Evolutionary conservation across 1,284 basidiomycete genomes (phyloP).

Genomic region (Puccinia horiana): DNA sequence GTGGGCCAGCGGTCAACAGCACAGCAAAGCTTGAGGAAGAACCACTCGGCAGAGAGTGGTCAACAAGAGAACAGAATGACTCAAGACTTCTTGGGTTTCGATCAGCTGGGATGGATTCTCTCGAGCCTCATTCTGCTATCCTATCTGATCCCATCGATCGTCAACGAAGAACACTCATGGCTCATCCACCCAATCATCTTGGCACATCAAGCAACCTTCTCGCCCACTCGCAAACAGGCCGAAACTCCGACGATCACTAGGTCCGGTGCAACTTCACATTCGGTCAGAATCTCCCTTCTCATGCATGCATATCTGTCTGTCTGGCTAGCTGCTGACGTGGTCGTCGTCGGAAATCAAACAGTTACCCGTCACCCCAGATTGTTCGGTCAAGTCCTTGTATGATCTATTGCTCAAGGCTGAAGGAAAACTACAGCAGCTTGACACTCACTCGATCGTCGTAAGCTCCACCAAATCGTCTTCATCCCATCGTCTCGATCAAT

Average conservation of each 20-base stretch:
- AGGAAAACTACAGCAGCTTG: conserved; percentile 11
- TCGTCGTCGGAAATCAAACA: too few relatives aligned
- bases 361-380: conserved; percentile 15
- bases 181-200: conserved; percentile 24
- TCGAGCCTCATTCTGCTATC: neutral
- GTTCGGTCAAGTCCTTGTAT: conserved; percentile 22
- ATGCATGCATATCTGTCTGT: neutral
- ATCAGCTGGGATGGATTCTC: conserved; percentile 1
- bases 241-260: conserved; percentile 23
- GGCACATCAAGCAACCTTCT: conserved; percentile 12
- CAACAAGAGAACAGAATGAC: too few relatives aligned
- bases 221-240: conserved; percentile 24
- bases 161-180: neutral
- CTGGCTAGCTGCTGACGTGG: too few relatives aligned
- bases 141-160: neutral
- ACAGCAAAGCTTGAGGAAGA: too few relatives aligned
- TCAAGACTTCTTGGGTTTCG: neutral
- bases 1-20: too few relatives aligned
- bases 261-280: conserved; percentile 12
- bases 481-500: neutral
- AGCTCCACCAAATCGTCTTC: neutral
- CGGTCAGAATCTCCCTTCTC: neutral
- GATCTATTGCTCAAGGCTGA: conserved; percentile 19
- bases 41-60: neutral
- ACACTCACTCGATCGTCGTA: conserved; percentile 2